These are phyloP conservation scores for Pseudocercospora macadamiae DNA, from an alignment of 2,329 filamentous ascomycete genomes.

Conservation along the genomic window DNA sequence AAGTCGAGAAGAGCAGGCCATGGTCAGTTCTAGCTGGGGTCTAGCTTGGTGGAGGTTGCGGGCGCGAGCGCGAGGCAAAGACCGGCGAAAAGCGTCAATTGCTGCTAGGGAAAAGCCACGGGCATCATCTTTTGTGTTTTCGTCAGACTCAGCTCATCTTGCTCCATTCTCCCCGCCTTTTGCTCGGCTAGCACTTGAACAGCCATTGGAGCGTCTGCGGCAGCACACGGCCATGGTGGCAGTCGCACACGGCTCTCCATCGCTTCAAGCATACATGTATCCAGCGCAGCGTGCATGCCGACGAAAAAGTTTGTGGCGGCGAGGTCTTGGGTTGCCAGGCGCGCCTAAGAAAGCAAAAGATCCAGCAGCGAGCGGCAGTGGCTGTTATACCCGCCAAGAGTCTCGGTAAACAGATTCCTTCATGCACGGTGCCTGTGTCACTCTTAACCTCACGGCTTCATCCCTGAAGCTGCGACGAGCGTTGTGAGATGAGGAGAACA, in stretches of 20 bases:
- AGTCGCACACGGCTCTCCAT: slow-evolving; percentile 6
- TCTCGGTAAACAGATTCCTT: background rate
- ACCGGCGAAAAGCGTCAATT: background rate
- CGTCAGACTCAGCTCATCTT: background rate
- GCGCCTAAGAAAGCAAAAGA: background rate
- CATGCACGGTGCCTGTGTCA: slow-evolving; percentile 2
- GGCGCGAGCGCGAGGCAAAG: background rate
- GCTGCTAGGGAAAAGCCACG: background rate
- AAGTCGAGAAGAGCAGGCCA: background rate
- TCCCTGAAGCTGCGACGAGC: background rate
- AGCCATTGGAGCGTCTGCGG: background rate
- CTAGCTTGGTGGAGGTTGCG: background rate
- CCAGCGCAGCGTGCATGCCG: background rate
- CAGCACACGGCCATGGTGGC: background rate
- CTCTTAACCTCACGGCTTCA: background rate
- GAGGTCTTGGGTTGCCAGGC: background rate
- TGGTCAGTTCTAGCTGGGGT: slow-evolving; percentile 2
- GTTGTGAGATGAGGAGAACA: no score
- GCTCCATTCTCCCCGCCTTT: background rate
- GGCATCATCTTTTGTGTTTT: no score
- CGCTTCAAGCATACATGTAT: background rate
- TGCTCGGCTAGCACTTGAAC: background rate
- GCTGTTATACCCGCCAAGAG: background rate
- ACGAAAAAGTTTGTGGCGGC: background rate
- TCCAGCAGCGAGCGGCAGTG: background rate